Percentiles rank a stretch among this genome's conserved stretches.
These are phyloP conservation scores for Nepenthes mirabilis DNA, from an alignment of 148 eudicot species.

Conservation along the genomic window DNA sequence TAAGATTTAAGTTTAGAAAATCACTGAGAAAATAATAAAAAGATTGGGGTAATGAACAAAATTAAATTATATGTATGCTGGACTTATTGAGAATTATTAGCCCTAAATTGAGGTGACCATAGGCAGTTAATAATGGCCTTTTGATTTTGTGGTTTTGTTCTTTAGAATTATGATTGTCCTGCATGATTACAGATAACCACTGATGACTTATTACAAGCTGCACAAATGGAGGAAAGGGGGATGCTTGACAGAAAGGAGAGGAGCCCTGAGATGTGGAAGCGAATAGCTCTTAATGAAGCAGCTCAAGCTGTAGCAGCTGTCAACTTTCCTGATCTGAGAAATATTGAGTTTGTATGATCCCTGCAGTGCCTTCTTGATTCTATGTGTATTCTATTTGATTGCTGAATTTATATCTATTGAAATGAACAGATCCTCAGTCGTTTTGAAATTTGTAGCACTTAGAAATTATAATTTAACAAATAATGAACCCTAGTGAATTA, in stretches of 20 bases:
- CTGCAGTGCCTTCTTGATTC: neutral
- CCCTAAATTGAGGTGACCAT: too few relatives aligned
- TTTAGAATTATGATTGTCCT: neutral
- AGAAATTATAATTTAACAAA: too few relatives aligned
- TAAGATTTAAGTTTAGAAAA: too few relatives aligned
- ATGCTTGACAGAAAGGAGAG: constrained; percentile 67
- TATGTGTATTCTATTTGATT: neutral
- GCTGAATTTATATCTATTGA: neutral
- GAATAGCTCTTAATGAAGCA: constrained; percentile 83
- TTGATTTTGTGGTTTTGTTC: too few relatives aligned
- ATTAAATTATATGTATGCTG: too few relatives aligned
- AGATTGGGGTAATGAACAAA: too few relatives aligned
- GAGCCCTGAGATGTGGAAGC: constrained; percentile 74
- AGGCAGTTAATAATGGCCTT: too few relatives aligned
- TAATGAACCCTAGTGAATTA: too few relatives aligned
- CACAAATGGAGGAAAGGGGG: constrained; percentile 82
- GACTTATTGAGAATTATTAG: too few relatives aligned
- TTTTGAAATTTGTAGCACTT: too few relatives aligned
- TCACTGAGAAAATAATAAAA: too few relatives aligned
- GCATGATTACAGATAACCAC: constrained; percentile 56
- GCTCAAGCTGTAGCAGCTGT: constrained; percentile 76
- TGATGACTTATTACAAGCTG: constrained; percentile 90
- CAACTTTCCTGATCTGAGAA: constrained; percentile 74
- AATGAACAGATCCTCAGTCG: too few relatives aligned
- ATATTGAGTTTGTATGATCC: constrained; percentile 69